Evolutionary conservation across 352 stramenopile species (phyloP), one percentile per base, ranked within the genome.

Genomic region (Elongisporangium undulatum): DNA sequence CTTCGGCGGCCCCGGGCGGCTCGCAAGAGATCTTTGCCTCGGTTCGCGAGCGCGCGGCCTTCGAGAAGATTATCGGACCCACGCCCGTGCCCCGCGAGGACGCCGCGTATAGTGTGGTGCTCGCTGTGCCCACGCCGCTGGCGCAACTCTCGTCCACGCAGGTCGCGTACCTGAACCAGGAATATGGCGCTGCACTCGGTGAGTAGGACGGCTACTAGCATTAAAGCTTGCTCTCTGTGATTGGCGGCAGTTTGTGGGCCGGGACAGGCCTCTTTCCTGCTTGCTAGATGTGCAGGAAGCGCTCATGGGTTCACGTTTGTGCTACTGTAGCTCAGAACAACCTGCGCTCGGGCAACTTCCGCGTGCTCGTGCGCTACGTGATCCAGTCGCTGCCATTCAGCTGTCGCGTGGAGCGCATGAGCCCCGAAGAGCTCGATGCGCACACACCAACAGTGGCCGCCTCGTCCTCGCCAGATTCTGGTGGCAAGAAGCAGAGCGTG

Each of bases 11-110:
- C n/a, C 53, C 56, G 34, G 24, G 54, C 10, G 60, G 64, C 51
- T 49, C 74, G 26, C 56, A 56, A 10, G 52, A 68, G 48, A 61
- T 85, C 26, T 89, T 89, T 53, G 59, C 75, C 26, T 89, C 79
- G 49, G 56, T 63, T 3, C 65, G 65, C 15, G 76, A 89, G 66
- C 77, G 79, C 53, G 62, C 64, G 13, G 82, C 85, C 5, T 86
- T 92, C 61, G 80, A 94, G 61, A 90, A 83, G 63, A 81, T 94
- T 56, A 70, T 88, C n/a, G 77, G 78, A 51, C 70, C 75, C 49
- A 61, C 65, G 24, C 65, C 77, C 4, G 63, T 87, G 38, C 58
- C 72, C 3, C 69, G 72, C 39, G 79, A 87, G 20, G 79, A 94
- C 53, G 39, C 58, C 12, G 80, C 75, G 51, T 92, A 87, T 53